Conservation (phyloP, 2,329 filamentous ascomycete species). For the Paecilomyces dactylethromorphus region DNA sequence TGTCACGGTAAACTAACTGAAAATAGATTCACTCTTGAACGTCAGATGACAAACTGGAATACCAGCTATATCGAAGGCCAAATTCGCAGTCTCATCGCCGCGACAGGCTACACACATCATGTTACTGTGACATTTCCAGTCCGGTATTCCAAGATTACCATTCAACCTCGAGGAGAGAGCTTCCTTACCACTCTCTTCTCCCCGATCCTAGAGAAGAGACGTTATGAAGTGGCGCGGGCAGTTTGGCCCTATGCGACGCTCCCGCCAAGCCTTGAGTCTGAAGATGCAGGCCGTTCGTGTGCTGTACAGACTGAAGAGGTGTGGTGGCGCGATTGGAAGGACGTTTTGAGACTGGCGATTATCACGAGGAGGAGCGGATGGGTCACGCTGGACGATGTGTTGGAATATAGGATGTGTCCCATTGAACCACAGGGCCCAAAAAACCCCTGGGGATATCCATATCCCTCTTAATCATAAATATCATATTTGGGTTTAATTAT, state of each 20-base stretch:
- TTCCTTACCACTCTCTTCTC: slow-evolving; percentile 15
- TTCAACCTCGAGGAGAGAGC: slow-evolving; percentile 10
- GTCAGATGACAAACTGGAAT: slow-evolving; percentile 10
- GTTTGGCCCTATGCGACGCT: slow-evolving; percentile 16
- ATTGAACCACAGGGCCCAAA: neutral
- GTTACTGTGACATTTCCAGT: slow-evolving; percentile 16
- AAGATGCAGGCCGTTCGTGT: slow-evolving; percentile 6
- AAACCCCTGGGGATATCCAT: neutral
- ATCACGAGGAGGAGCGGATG: slow-evolving; percentile 7
- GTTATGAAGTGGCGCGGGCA: slow-evolving; percentile 15
- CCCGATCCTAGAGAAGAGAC: slow-evolving; percentile 16
- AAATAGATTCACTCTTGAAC: slow-evolving; percentile 5
- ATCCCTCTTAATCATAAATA: neutral
- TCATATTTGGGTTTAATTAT: neutral
- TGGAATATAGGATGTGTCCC: slow-evolving; percentile 8
- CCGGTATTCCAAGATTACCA: slow-evolving; percentile 12
- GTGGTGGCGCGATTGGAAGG: slow-evolving; percentile 21
- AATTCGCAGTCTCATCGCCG: slow-evolving; percentile 17
- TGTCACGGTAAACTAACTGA: no score
- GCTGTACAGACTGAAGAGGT: slow-evolving; percentile 12
- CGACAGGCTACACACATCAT: slow-evolving; percentile 17
- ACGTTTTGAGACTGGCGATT: slow-evolving; percentile 6
- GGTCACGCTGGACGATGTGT: slow-evolving; percentile 9
- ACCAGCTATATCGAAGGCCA: slow-evolving; percentile 15
- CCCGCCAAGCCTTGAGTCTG: slow-evolving; percentile 1